phyloP scores from a whole-genome alignment of 1,284 basidiomycete species.

The Pseudozyma sp. region DNA sequence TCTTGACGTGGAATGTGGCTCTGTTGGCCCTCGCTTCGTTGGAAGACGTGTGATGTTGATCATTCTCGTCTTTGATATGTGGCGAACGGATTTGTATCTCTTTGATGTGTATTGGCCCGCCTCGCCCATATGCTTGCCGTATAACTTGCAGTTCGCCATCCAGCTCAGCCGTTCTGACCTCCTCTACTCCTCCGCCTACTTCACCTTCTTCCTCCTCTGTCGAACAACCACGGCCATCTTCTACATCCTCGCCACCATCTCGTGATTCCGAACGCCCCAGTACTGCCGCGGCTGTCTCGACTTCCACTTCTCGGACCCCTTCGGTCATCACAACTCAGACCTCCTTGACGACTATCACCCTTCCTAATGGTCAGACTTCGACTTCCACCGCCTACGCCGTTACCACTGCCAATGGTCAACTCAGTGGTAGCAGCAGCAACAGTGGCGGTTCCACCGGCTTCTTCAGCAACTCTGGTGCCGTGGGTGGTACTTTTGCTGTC shows the following conservation, averaged over 20 bases:
- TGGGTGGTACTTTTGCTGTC: conserved; percentile 67
- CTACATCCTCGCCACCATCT: conserved; percentile 7
- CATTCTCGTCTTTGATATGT: conserved; percentile 24
- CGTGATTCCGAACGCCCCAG: conserved; percentile 4
- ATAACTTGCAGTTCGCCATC: conserved; percentile 23
- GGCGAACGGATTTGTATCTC: conserved; percentile 1
- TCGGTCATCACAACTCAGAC: conserved; percentile 48
- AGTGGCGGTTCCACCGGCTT: conserved; percentile 40
- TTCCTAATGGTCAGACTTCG: conserved; percentile 42
- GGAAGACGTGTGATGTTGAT: conserved; percentile 32
- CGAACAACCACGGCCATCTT: background rate
- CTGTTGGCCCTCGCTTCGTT: background rate
- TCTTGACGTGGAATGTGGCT: conserved; percentile 9
- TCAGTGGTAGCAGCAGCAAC: conserved; percentile 33
- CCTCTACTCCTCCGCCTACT: conserved; percentile 25
- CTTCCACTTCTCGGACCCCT: conserved; percentile 28
- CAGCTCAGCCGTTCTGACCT: conserved; percentile 37
- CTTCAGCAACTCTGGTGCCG: conserved; percentile 65
- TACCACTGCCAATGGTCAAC: conserved; percentile 47
- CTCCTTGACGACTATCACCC: conserved; percentile 41
- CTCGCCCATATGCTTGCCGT: background rate
- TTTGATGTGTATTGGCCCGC: conserved; percentile 6
- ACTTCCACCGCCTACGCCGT: conserved; percentile 50
- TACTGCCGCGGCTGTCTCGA: conserved; percentile 20
- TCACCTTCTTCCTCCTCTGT: conserved; percentile 12